These are phyloP conservation scores for Tuber microsphaerosporum DNA, from an alignment of 495 filamentous ascomycete species.

Conservation along the genomic window DNA sequence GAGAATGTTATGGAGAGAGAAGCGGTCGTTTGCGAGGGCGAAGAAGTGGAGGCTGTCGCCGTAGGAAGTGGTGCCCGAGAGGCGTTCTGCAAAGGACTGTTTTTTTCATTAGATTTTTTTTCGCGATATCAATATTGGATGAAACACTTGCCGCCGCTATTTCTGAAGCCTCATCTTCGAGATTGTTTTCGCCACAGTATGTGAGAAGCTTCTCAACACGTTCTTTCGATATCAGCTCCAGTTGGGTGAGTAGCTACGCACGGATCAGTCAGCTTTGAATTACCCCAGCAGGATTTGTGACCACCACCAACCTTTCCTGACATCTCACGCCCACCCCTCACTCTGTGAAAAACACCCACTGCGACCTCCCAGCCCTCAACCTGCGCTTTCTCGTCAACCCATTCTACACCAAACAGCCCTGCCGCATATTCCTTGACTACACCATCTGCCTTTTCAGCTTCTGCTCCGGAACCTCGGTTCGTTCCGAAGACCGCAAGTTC, in stretches of 20 bases:
- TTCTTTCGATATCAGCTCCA: constrained; percentile 34
- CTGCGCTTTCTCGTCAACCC: constrained; percentile 33
- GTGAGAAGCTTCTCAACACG: constrained; percentile 37
- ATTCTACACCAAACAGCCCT: constrained; percentile 35
- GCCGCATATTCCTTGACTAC: constrained; percentile 31
- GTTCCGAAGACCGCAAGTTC: constrained; percentile 32
- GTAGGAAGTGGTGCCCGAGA: constrained; percentile 29
- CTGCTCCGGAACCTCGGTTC: not conserved
- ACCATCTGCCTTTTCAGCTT: constrained; percentile 25
- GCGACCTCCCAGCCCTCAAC: constrained; percentile 41
- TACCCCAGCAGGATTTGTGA: not conserved
- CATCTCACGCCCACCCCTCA: constrained; percentile 28
- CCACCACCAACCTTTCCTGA: constrained; percentile 30
- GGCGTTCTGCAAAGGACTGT: constrained; percentile 35
- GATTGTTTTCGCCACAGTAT: constrained; percentile 32
- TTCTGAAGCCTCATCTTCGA: constrained; percentile 24
- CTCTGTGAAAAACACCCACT: constrained; percentile 29
- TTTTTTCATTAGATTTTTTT: not conserved
- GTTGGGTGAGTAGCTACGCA: constrained; percentile 30
- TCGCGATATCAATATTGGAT: not conserved
- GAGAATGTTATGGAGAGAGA: constrained; percentile 26
- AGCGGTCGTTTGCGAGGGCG: constrained; percentile 32
- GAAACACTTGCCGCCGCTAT: constrained; percentile 28
- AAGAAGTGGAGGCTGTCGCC: constrained; percentile 40
- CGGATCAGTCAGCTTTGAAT: constrained; percentile 3